Evolutionary conservation across 2,329 filamentous ascomycete species (phyloP).

Genomic region (Coniochaeta sp.): DNA sequence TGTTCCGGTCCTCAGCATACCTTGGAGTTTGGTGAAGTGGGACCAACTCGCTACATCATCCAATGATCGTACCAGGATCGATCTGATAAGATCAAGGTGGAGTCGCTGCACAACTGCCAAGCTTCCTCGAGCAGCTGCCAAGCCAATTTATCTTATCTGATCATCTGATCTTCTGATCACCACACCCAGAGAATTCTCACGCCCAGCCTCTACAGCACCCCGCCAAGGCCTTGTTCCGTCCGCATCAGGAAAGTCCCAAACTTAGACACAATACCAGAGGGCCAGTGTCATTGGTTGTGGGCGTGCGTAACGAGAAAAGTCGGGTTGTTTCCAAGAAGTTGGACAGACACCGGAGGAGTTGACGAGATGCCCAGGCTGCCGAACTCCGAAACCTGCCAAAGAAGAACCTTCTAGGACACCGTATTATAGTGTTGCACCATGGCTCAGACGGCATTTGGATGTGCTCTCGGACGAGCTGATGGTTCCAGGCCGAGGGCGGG

Average conservation of each 20-base stretch:
- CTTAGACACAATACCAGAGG: not conserved
- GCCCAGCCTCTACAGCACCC: not conserved
- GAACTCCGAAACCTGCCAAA: not conserved
- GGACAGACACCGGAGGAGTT: not conserved
- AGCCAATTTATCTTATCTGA: conserved; percentile 5
- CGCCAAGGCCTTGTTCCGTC: not conserved
- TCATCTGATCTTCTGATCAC: conserved; percentile 1
- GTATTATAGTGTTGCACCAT: not conserved
- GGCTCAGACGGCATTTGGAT: not conserved
- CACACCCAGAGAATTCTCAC: not conserved
- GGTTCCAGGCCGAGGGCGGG: not conserved
- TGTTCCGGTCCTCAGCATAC: not conserved
- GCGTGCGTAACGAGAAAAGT: not conserved
- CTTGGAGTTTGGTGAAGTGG: not conserved
- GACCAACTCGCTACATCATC: not conserved
- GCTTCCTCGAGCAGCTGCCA: not conserved
- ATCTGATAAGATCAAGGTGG: conserved; percentile 1
- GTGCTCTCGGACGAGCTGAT: not conserved
- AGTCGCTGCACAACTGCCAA: not conserved
- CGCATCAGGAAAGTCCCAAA: not conserved
- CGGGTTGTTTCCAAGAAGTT: not conserved
- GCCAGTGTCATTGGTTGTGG: not conserved
- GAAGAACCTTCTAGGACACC: not conserved
- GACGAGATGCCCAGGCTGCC: not conserved
- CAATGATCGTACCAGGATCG: not conserved